Evolutionary conservation across 2,329 filamentous ascomycete genomes (phyloP).

Genomic region (Penicillium brevicompactum): DNA sequence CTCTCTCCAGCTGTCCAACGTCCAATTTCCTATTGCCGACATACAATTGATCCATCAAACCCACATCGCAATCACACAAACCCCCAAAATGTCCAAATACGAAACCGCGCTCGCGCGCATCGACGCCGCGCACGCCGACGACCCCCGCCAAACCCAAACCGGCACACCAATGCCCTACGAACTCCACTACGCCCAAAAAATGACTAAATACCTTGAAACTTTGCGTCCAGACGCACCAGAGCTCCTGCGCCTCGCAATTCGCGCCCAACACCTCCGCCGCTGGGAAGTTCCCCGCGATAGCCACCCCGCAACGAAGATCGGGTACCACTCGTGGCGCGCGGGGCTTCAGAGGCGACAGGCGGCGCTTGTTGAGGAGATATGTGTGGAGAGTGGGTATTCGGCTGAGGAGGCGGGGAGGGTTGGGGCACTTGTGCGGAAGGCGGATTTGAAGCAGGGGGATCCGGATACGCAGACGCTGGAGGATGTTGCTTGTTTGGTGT

Average conservation of each 20-base stretch:
- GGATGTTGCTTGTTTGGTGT: conserved; percentile 84
- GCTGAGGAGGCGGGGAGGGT: conserved; percentile 62
- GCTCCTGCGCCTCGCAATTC: conserved; percentile 71
- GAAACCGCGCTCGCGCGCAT: conserved; percentile 64
- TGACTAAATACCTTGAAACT: conserved; percentile 71
- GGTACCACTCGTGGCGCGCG: conserved; percentile 79
- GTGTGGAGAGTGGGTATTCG: conserved; percentile 53
- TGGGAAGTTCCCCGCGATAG: conserved; percentile 78
- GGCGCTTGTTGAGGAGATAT: conserved; percentile 59
- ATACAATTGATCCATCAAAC: neutral
- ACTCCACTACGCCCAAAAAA: conserved; percentile 78
- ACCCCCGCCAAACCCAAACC: conserved; percentile 58
- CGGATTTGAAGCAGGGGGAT: conserved; percentile 61
- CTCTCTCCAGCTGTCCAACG: neutral
- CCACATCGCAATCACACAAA: neutral
- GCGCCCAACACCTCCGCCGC: conserved; percentile 81
- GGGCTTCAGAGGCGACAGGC: conserved; percentile 73
- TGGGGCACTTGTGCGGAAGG: conserved; percentile 75
- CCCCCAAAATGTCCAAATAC: conserved; percentile 34
- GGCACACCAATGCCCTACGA: conserved; percentile 67
- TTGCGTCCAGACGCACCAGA: conserved; percentile 66
- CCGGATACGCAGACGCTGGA: conserved; percentile 70
- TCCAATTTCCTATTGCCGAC: neutral
- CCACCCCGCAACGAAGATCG: conserved; percentile 73
- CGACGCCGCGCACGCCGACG: conserved; percentile 70